Evolutionary conservation across 2,329 filamentous ascomycete species (phyloP).

Genomic region (Ophiocordyceps camponoti-leonardi): DNA sequence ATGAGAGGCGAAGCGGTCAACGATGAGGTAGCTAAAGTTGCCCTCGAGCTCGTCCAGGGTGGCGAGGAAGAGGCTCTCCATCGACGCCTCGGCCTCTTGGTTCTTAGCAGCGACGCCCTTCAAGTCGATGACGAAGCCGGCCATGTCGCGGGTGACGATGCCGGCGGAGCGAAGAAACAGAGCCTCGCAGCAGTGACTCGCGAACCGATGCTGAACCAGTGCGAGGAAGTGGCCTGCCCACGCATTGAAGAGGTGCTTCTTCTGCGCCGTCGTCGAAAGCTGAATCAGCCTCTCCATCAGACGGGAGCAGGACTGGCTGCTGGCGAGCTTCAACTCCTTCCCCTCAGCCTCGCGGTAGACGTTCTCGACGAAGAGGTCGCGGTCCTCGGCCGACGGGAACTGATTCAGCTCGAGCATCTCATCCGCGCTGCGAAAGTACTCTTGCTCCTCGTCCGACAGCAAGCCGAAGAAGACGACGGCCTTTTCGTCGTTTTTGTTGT

Average conservation of each 20-base stretch:
- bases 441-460: slow-evolving; percentile 82
- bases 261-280: slow-evolving; percentile 59
- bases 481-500: too few species aligned
- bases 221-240: slow-evolving; percentile 79
- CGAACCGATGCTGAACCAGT: slow-evolving; percentile 87
- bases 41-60: slow-evolving; percentile 79
- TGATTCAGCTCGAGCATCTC: slow-evolving; percentile 80
- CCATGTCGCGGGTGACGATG: slow-evolving; percentile 52
- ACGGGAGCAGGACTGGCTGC: slow-evolving; percentile 87
- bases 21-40: slow-evolving; percentile 67
- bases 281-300: slow-evolving; percentile 84
- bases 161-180: slow-evolving; percentile 74
- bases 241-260: slow-evolving; percentile 72
- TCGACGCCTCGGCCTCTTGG: slow-evolving; percentile 37
- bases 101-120: slow-evolving; percentile 25
- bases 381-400: slow-evolving; percentile 62
- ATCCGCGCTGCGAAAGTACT: slow-evolving; percentile 85
- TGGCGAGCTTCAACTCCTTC: slow-evolving; percentile 91
- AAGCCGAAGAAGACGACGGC: slow-evolving; percentile 84
- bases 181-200: slow-evolving; percentile 91
- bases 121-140: slow-evolving; percentile 23
- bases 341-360: slow-evolving; percentile 75
- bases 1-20: slow-evolving; percentile 80
- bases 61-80: slow-evolving; percentile 73
- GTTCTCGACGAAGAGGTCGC: slow-evolving; percentile 55